phyloP scores from a whole-genome alignment of 179 eudicot genomes.

The Beta macrorhiza region DNA sequence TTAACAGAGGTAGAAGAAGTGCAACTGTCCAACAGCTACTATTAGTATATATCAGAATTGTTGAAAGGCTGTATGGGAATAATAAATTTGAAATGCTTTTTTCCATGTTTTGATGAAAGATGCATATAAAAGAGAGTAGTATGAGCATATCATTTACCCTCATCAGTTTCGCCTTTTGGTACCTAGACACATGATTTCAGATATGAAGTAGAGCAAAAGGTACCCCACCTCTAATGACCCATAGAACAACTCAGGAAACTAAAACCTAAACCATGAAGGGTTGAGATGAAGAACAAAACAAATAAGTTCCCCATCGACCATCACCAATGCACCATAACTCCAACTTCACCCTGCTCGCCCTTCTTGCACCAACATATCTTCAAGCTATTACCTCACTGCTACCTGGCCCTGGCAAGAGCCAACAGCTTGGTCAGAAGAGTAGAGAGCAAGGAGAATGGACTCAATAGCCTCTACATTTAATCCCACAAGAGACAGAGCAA shows the following conservation, averaged over 20 bases:
- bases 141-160: neutral
- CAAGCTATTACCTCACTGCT: no score
- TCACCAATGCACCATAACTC: no score
- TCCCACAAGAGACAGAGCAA: no score
- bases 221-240: neutral
- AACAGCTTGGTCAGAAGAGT: no score
- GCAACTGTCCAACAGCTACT: neutral
- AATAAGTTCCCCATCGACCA: no score
- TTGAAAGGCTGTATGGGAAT: neutral
- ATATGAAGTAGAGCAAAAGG: no score
- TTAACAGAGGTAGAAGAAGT: neutral
- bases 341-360: no score
- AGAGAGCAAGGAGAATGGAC: no score
- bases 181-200: neutral
- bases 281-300: neutral
- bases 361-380: no score
- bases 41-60: neutral
- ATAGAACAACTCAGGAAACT: neutral
- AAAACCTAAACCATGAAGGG: neutral
- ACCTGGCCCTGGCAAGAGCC: no score
- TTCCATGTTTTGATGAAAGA: neutral
- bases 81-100: neutral
- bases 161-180: neutral
- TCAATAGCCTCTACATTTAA: no score
- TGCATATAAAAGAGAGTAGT: neutral